These are phyloP conservation scores for Oryza longistaminata DNA, from an alignment of 176 grass and related monocot genomes.

Conservation along the genomic window DNA sequence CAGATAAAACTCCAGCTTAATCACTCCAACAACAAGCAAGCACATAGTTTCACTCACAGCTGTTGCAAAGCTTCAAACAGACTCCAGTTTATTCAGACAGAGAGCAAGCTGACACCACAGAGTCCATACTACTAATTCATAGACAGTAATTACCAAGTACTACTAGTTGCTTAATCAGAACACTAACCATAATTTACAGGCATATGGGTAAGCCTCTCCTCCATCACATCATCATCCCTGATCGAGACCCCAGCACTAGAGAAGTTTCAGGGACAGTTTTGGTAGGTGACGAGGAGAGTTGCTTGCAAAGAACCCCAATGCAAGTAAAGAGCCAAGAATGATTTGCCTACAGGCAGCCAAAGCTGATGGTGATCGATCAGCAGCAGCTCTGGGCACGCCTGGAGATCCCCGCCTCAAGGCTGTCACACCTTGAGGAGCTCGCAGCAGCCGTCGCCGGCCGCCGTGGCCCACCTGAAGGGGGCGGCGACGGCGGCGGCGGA, in stretches of 20 bases:
- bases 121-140: conserved; percentile 2
- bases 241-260: conserved; percentile 22
- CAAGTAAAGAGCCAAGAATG: conserved; percentile 96
- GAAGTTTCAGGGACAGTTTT: conserved; percentile 18
- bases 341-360: conserved; percentile 83
- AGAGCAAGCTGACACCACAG: conserved; percentile 5
- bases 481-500: not conserved
- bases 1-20: not conserved
- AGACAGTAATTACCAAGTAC: not conserved
- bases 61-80: not conserved
- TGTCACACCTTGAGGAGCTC: conserved; percentile 82
- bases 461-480: conserved; percentile 62
- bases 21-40: not conserved
- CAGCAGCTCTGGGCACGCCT: conserved; percentile 5
- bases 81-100: conserved; percentile 32
- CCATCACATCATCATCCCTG: conserved; percentile 43
- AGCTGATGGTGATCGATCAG: not conserved
- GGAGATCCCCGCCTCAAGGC: conserved; percentile 26
- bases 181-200: conserved; percentile 37
- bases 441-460: conserved; percentile 54
- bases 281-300: conserved; percentile 39
- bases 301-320: conserved; percentile 38
- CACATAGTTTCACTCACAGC: not conserved
- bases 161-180: conserved; percentile 11
- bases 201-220: conserved; percentile 29